Conservation (phyloP, 148 eudicot species). For the Rhododendron henanense region DNA sequence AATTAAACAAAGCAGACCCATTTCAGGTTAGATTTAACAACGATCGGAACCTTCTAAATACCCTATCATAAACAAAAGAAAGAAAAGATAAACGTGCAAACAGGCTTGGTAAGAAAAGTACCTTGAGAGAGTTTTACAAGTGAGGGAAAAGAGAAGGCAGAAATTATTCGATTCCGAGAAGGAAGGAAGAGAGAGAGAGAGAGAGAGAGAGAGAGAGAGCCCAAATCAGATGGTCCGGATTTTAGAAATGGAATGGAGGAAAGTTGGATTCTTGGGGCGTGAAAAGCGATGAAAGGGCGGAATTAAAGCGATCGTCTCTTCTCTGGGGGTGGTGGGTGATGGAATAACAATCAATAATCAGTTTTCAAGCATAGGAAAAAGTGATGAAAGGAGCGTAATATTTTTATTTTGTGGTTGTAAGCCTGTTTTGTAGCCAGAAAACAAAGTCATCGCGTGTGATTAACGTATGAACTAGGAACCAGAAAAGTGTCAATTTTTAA, state of each 20-base stretch:
- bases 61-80: not conserved
- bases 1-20: conserved; percentile 1
- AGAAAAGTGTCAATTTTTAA: too few relatives aligned
- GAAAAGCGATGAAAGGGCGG: not conserved
- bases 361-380: not conserved
- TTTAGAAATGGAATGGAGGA: not conserved
- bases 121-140: conserved; percentile 1
- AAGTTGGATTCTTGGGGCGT: not conserved
- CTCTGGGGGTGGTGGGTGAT: not conserved
- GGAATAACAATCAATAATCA: not conserved
- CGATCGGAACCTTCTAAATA: conserved; percentile 1
- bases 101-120: not conserved
- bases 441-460: not conserved
- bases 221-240: conserved; percentile 19
- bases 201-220: conserved; percentile 22
- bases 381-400: not conserved
- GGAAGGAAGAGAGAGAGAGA: conserved; percentile 6
- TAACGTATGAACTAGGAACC: not conserved
- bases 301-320: not conserved
- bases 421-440: not conserved
- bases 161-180: conserved; percentile 1
- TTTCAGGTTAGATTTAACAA: not conserved
- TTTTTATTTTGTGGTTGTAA: not conserved
- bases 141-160: not conserved
- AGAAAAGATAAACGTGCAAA: not conserved